phyloP scores from a whole-genome alignment of 2,329 filamentous ascomycete species.

The Acrodontium crateriforme region DNA sequence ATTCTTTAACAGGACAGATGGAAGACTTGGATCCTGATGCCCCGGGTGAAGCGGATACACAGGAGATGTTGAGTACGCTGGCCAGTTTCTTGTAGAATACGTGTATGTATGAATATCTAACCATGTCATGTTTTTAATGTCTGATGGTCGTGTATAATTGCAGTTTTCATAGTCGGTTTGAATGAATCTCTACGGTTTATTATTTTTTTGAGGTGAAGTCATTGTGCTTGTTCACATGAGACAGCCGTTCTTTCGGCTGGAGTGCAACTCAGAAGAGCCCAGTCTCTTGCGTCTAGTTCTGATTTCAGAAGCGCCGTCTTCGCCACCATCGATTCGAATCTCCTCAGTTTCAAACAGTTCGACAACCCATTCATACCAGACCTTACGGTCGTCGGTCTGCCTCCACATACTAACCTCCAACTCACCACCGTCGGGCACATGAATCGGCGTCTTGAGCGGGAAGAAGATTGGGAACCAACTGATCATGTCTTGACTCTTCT shows the following conservation, averaged over 20 bases:
- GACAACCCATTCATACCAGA: constrained; percentile 98
- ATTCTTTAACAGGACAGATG: constrained; percentile 56
- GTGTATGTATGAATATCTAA: too few species aligned
- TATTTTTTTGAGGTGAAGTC: too few species aligned
- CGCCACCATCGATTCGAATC: constrained; percentile 16
- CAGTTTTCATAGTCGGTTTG: too few species aligned
- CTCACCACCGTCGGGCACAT: constrained; percentile 71
- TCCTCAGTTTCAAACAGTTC: constrained; percentile 49
- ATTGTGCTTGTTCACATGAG: constrained; percentile 44
- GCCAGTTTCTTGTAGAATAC: constrained; percentile 25
- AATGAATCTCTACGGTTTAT: too few species aligned
- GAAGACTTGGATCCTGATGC: constrained; percentile 42
- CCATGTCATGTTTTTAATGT: too few species aligned
- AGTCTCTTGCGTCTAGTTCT: constrained; percentile 48
- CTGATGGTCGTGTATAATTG: too few species aligned
- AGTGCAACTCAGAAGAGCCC: constrained; percentile 52
- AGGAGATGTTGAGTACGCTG: constrained; percentile 54
- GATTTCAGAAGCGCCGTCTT: constrained; percentile 33
- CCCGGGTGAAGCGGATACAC: constrained; percentile 35
- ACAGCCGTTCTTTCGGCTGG: constrained; percentile 55
- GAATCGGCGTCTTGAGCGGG: constrained; percentile 79
- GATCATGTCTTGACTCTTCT: constrained; percentile 94
- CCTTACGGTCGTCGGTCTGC: constrained; percentile 84
- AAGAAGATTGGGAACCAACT: constrained; percentile 99
- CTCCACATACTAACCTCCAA: constrained; percentile 90